Evolutionary conservation across 768 basidiomycete genomes (phyloP), one percentile per base, ranked within the genome.

Genomic region (Kwoniella mangroviensis): DNA sequence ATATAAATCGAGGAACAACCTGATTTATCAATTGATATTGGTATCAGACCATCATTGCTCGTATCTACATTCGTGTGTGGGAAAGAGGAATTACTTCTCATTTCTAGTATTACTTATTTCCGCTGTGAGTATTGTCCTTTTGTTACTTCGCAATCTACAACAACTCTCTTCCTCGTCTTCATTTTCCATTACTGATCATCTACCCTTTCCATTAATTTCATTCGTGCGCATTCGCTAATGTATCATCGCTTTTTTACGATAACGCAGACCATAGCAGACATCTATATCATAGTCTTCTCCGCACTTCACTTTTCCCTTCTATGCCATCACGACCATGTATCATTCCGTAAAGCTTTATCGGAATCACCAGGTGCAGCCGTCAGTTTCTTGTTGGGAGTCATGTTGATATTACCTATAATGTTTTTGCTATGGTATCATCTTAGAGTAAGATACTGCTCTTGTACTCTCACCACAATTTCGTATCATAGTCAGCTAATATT

Each of bases 61-160:
- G 1, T 86, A 85, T 72, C 73, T 99, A 21, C 97, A 98, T 82
- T 97, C 94, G 80, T 98, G 97, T 81, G 88, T 99, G 51, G 97
- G 97, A 7, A 88, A 93, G 51, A 90, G 94, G 55, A 98, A 98
- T 81, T 98, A 99, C 81, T 91, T 93, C 19, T 87, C 90, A n/a
- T 99, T 99, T 84, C 90, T 96, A 71, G 89, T 88, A 0, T 89
- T 95, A 73, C 86, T 99, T n/a, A 81, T 90, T 51, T 88, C 89
- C 43, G 88, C 89, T 12, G 91, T 93, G 80, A 79, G 92, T 88
- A 21, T 41, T 24, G n/a, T 22, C 12, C 21, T 34, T 57, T 53
- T 22, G 43, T 21, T 4, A 9, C 3, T 63, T 56, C 42, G n/a
- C 11, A 41, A 17, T 24, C n/a, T 19, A 63, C 13, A 34, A 26